phyloP scores from a whole-genome alignment of 2,329 filamentous ascomycete genomes.

The Penicillium sp. region DNA sequence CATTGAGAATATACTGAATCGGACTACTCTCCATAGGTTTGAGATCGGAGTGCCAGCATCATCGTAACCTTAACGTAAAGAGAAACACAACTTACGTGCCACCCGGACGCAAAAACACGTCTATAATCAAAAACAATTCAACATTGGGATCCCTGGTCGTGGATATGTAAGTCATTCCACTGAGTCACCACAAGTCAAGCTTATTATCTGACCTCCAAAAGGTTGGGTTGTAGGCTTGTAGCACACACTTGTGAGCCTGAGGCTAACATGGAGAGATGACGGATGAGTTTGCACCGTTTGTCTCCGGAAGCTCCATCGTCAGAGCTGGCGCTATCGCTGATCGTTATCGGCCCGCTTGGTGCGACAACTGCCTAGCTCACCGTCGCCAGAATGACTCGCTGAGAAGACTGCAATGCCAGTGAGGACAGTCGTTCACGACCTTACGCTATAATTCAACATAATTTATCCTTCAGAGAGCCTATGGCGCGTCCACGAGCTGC shows the following conservation, averaged over 20 bases:
- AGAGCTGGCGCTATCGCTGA: conserved; percentile 4
- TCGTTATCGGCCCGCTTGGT: conserved; percentile 17
- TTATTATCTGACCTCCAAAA: too few species aligned
- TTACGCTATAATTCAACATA: neutral
- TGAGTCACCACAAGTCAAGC: neutral
- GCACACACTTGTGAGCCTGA: neutral
- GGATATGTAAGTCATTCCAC: too few species aligned
- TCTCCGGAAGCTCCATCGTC: conserved; percentile 16
- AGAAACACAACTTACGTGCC: too few species aligned
- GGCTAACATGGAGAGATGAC: neutral
- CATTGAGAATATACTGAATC: too few species aligned
- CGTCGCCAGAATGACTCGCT: conserved; percentile 17
- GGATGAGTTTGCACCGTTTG: conserved; percentile 28
- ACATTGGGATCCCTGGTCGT: too few species aligned
- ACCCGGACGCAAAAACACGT: too few species aligned
- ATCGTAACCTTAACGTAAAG: too few species aligned
- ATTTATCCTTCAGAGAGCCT: neutral
- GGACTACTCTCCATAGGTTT: too few species aligned
- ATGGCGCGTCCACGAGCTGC: conserved; percentile 48
- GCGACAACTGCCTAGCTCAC: conserved; percentile 6
- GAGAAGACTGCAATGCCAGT: conserved; percentile 8
- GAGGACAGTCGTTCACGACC: neutral
- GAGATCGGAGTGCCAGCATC: too few species aligned
- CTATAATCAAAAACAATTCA: too few species aligned
- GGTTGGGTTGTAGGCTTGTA: neutral